phyloP scores from a whole-genome alignment of 2,329 filamentous ascomycete species.

The Simplicillium aogashimaense region DNA sequence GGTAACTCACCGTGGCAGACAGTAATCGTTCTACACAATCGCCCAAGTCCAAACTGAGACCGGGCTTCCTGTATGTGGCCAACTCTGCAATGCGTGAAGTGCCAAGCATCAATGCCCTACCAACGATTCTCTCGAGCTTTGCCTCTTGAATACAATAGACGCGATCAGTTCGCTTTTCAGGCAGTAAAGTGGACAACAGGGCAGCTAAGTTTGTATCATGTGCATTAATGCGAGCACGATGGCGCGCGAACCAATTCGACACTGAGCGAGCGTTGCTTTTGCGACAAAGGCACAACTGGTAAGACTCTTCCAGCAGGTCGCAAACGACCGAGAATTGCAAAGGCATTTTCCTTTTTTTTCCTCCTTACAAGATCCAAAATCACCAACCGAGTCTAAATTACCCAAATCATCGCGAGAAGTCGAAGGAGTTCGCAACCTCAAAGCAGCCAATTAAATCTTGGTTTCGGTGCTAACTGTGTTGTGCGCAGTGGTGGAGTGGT shows the following conservation, averaged over 20 bases:
- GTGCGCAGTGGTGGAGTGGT: no score
- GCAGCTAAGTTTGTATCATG: constrained; percentile 48
- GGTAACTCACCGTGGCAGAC: constrained; percentile 40
- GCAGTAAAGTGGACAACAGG: constrained; percentile 66
- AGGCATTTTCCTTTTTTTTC: constrained; percentile 18
- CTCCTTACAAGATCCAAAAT: background rate
- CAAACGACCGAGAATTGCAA: constrained; percentile 63
- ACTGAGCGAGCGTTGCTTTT: constrained; percentile 30
- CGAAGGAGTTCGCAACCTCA: no score
- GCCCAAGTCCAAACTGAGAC: constrained; percentile 55
- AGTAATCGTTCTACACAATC: constrained; percentile 60
- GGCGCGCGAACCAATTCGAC: constrained; percentile 56
- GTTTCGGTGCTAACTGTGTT: no score
- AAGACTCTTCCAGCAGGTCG: constrained; percentile 60
- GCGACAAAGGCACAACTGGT: constrained; percentile 28
- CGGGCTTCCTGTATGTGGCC: constrained; percentile 48
- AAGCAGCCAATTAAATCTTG: no score
- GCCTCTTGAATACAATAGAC: constrained; percentile 61
- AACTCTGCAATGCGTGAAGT: constrained; percentile 51
- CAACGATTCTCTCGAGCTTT: constrained; percentile 57
- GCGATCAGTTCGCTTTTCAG: constrained; percentile 65
- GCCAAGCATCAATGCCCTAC: constrained; percentile 55
- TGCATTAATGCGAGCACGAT: constrained; percentile 48
- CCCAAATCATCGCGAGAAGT: no score
- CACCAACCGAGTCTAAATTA: no score